Base-by-base conservation (phyloP, 805 yeast genomes). In the Candida chauliodis region DNA sequence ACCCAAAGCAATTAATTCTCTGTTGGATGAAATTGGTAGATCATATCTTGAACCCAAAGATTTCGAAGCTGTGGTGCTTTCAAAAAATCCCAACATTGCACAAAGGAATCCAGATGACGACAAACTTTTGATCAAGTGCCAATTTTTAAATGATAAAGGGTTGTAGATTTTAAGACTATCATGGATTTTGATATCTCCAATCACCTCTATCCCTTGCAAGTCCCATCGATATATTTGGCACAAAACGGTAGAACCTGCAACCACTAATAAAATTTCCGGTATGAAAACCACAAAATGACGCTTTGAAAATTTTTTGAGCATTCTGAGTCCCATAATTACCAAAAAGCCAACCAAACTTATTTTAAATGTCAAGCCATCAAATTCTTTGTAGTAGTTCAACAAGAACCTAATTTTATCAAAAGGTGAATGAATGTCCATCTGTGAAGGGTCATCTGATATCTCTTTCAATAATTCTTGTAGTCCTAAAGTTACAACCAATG, bases 1-100 rank as follows among this genome's bases (percentile, higher is more conserved):
- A 1, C 99, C 98, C 21, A 91, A 66, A 0, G 97, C 97, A 4
- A 93, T 90, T 29, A 91, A 64, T 56, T 91, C 99, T 43, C 97
- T 75, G 58, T 93, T 90, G 13, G 95, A 78, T 0, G 95, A 85
- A 8, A 89, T 76, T 0, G 87, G 81, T 24, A 76, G 55, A 45
- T 85, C 83, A 45, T 78, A 79, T n/a, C 73, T 68, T 1, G 90
- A 73, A 1, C 95, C 93, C 19, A 93, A 64, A 0, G 95, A 76
- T 58, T 93, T 87, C 14, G 90, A 84, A 0, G 97, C 96, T 0
- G 96, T 89, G 0, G 96, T 85, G 6, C 95, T 82, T 57, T 91
- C 97, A 50, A 91, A 85, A 54, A 91, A 88, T 0, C 98, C 98
- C 25, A 91, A 63, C 53, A 88, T 75, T 0, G 96, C 95, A 44